Conservation (phyloP, 352 stramenopile species). For the Phytophthora idaei region DNA sequence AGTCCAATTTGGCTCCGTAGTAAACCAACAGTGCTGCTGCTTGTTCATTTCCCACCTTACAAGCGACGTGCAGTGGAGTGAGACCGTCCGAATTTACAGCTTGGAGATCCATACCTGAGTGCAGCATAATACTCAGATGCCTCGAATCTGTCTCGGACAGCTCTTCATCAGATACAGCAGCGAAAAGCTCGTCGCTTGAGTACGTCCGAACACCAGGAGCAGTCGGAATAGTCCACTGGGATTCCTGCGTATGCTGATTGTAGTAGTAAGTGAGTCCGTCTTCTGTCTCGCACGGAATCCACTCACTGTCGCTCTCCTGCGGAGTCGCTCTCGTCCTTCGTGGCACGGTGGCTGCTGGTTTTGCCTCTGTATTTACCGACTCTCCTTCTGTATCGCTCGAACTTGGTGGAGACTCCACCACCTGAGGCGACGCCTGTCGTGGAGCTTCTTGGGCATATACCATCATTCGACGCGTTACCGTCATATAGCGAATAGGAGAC, state of each 20-base stretch:
- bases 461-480: slow-evolving; percentile 24
- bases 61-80: slow-evolving; percentile 59
- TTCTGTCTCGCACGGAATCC: slow-evolving; percentile 52
- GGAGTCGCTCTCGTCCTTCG: neutral
- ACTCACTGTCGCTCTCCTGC: slow-evolving; percentile 32
- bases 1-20: slow-evolving; percentile 51
- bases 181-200: slow-evolving; percentile 35
- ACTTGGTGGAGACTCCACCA: slow-evolving; percentile 16
- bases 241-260: slow-evolving; percentile 59
- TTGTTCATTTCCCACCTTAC: slow-evolving; percentile 50
- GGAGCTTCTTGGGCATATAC: slow-evolving; percentile 33
- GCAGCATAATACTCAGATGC: slow-evolving; percentile 46
- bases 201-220: slow-evolving; percentile 8
- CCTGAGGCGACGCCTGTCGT: slow-evolving; percentile 16
- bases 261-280: slow-evolving; percentile 75
- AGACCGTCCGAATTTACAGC: slow-evolving; percentile 36
- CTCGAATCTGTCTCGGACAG: slow-evolving; percentile 27
- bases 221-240: slow-evolving; percentile 60
- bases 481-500: slow-evolving; percentile 22
- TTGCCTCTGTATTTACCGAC: slow-evolving; percentile 14
- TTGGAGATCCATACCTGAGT: slow-evolving; percentile 43
- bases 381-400: slow-evolving; percentile 6
- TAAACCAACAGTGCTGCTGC: slow-evolving; percentile 50
- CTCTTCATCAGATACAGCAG: slow-evolving; percentile 26
- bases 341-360: slow-evolving; percentile 3